A percentile compares a stretch with the other conserved stretches of the same genome.
phyloP scores from a whole-genome alignment of 2,329 filamentous ascomycete species.

The Epichloe hybrida region DNA sequence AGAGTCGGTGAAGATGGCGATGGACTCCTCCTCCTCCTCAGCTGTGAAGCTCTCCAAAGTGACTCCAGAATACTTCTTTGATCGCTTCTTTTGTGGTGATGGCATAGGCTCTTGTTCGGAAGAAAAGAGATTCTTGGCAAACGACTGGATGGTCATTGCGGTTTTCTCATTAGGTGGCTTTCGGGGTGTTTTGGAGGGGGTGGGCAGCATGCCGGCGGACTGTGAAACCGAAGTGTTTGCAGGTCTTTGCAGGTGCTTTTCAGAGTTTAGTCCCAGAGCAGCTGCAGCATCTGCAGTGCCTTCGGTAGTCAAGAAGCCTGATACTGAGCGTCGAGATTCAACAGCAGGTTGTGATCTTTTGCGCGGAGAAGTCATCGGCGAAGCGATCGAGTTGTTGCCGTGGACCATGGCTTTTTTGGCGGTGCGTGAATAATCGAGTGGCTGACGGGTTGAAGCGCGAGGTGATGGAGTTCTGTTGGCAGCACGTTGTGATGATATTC shows the following conservation, averaged over 20 bases:
- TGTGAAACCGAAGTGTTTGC: constrained; percentile 17
- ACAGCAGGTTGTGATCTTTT: constrained; percentile 37
- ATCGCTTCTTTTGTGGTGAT: constrained; percentile 42
- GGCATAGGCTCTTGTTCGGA: constrained; percentile 44
- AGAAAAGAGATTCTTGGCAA: constrained; percentile 50
- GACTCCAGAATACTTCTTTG: constrained; percentile 42
- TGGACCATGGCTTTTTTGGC: constrained; percentile 18
- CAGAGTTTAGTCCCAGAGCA: constrained; percentile 23
- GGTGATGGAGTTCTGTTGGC: constrained; percentile 44
- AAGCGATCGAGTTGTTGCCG: constrained; percentile 20
- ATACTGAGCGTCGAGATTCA: constrained; percentile 34
- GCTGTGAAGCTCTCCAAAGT: constrained; percentile 44
- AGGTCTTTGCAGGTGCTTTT: constrained; percentile 14
- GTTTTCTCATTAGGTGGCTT: constrained; percentile 43
- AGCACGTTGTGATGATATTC: constrained; percentile 44
- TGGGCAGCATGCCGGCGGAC: constrained; percentile 50
- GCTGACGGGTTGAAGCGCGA: constrained; percentile 20
- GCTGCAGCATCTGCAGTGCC: constrained; percentile 28
- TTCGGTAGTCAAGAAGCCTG: constrained; percentile 30
- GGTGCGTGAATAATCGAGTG: constrained; percentile 19
- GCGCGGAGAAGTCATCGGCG: constrained; percentile 32
- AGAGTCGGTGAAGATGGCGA: constrained; percentile 65
- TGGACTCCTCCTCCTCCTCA: constrained; percentile 43
- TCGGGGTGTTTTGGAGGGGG: constrained; percentile 68
- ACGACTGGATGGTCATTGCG: constrained; percentile 34